Base-by-base conservation (phyloP, 768 basidiomycete species). In the Mrakia frigida region DNA sequence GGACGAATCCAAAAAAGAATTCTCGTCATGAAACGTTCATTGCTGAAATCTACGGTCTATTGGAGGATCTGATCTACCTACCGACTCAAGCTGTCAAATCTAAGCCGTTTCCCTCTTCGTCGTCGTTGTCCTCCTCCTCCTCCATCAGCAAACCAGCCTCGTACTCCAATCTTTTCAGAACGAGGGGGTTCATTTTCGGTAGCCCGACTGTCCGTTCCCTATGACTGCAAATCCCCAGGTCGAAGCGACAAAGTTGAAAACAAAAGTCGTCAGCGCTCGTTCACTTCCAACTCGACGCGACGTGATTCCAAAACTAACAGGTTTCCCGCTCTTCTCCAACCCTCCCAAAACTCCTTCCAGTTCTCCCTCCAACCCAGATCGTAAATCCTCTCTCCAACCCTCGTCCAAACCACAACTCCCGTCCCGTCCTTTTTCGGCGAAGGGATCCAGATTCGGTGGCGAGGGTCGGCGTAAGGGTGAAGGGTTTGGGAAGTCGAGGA, bases 71-170 rank as follows among this genome's bases (percentile, higher is more conserved):
- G n/a, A n/a, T n/a, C n/a, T n/a, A n/a, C n/a, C n/a, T n/a, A n/a
- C n/a, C n/a, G n/a, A n/a, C n/a, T n/a, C n/a, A n/a, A n/a, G n/a
- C n/a, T n/a, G n/a, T n/a, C n/a, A n/a, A n/a, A n/a, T n/a, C n/a
- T n/a, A n/a, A n/a, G n/a, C n/a, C n/a, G n/a, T n/a, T n/a, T n/a
- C n/a, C n/a, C n/a, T n/a, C n/a, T n/a, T n/a, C n/a, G n/a, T 80
- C 74, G 28, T 82, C 39, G 84, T 88, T 6, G 84, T 89, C 14
- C 83, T 92, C 79, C 81, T 91, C 69, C 86, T 86, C 18, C 91
- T 94, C 84, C 88, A n/a, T 6, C 11, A 37, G 14, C 18, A 59
- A 35, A 11, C 53, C 56, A 2, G 50, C 71, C 28, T 72, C 71
- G 56, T 72, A 72, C 37, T 37, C 43, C 33, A 72, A 37, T n/a